Evolutionary conservation across 2,329 filamentous ascomycete genomes (phyloP).

Genomic region (Huntiella abstrusa): DNA sequence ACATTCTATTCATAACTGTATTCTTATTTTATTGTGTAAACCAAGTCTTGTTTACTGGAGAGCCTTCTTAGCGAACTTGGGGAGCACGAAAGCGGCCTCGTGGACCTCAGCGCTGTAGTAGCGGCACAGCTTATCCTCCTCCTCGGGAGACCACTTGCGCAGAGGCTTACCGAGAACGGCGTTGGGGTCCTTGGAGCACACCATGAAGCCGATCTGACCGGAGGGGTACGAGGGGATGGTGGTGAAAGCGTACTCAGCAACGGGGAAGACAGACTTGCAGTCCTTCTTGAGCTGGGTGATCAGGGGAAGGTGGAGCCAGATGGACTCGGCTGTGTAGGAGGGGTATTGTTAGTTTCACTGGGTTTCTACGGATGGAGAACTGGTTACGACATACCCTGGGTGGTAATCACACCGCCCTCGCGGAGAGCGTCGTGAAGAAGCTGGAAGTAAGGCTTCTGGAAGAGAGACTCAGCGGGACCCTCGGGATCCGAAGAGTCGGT

Average conservation of each 20-base stretch:
- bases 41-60: conserved; percentile 28
- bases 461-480: conserved; percentile 85
- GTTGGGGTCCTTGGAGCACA: conserved; percentile 86
- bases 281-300: conserved; percentile 93
- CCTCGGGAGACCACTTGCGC: conserved; percentile 62
- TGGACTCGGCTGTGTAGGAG: conserved; percentile 64
- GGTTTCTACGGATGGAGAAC: neutral
- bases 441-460: conserved; percentile 98
- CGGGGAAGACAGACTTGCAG: conserved; percentile 92
- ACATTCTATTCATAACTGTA: neutral
- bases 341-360: neutral
- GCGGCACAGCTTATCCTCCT: conserved; percentile 81
- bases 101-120: conserved; percentile 98
- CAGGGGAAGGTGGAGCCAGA: conserved; percentile 91
- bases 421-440: conserved; percentile 75
- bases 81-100: conserved; percentile 81
- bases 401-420: conserved; percentile 95
- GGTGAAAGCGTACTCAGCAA: conserved; percentile 96
- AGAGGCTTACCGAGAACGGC: conserved; percentile 72
- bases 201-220: conserved; percentile 99
- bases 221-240: conserved; percentile 98
- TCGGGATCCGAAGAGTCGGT: conserved; percentile 97
- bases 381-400: conserved; percentile 88
- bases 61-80: conserved; percentile 76
- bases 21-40: neutral